Evolutionary conservation across 139 green algal species (phyloP).

Genomic region (Ettlia oleoabundans): DNA sequence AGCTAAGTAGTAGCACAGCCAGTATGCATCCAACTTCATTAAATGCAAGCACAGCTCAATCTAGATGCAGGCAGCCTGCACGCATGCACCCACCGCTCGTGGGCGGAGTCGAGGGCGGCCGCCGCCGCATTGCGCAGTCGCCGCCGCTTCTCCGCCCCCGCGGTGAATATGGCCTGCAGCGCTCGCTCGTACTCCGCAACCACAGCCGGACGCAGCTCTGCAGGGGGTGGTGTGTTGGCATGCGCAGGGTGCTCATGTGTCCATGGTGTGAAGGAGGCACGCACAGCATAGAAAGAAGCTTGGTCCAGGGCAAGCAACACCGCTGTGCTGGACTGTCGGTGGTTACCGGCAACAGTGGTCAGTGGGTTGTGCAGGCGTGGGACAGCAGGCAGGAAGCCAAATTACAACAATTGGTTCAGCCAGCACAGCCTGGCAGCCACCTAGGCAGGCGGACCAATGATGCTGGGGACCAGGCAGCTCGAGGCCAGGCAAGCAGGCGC

Average conservation of each 20-base stretch:
- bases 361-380: too few relatives aligned
- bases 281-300: too few relatives aligned
- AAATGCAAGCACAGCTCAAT: neutral
- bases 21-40: neutral
- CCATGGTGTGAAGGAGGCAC: too few relatives aligned
- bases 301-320: too few relatives aligned
- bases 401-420: too few relatives aligned
- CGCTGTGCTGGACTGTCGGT: too few relatives aligned
- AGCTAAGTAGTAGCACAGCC: neutral
- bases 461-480: neutral
- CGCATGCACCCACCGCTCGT: slow-evolving; percentile 32
- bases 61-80: slow-evolving; percentile 11
- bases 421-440: too few relatives aligned
- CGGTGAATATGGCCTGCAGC: slow-evolving; percentile 71
- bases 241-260: too few relatives aligned
- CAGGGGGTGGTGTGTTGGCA: neutral
- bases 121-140: slow-evolving; percentile 61
- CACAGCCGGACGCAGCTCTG: slow-evolving; percentile 58
- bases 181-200: slow-evolving; percentile 69
- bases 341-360: too few relatives aligned
- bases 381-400: too few relatives aligned
- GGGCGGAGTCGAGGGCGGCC: slow-evolving; percentile 20
- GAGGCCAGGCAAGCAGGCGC: neutral
- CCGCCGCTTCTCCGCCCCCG: slow-evolving; percentile 73
- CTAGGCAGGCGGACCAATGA: too few relatives aligned